Evolutionary conservation across 2,329 filamentous ascomycete genomes (phyloP).

Genomic region (Cladophialophora carrionii): DNA sequence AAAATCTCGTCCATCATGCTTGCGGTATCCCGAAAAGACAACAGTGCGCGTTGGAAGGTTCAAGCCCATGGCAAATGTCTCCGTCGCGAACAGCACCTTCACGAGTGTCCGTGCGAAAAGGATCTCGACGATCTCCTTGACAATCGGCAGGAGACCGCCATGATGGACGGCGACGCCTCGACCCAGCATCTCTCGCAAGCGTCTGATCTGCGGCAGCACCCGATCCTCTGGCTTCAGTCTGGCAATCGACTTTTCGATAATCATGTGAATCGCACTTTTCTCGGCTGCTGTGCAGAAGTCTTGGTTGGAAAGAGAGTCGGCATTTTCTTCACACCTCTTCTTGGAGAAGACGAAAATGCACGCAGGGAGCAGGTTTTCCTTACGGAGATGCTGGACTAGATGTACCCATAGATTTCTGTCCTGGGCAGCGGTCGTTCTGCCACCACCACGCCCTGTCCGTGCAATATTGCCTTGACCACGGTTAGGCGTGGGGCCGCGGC

Average conservation of each 20-base stretch:
- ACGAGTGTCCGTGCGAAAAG: constrained; percentile 92
- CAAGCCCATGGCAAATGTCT: constrained; percentile 98
- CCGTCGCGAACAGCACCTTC: constrained; percentile 95
- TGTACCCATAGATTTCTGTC: constrained; percentile 98
- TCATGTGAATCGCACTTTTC: constrained; percentile 97
- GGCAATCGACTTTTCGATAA: constrained; percentile 91
- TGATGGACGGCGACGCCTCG: constrained; percentile 96
- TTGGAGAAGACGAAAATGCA: constrained; percentile 99
- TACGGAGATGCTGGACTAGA: constrained; percentile 86
- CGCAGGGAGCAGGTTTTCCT: constrained; percentile 81
- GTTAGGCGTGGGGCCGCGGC: constrained; percentile 57
- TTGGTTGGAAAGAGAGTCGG: constrained; percentile 89
- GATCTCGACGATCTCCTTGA: constrained; percentile 97
- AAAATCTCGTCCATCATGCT: constrained; percentile 92
- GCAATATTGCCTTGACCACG: constrained; percentile 82
- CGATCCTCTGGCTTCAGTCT: constrained; percentile 89
- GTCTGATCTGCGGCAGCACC: constrained; percentile 85
- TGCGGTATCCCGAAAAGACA: constrained; percentile 94
- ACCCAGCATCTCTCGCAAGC: constrained; percentile 79
- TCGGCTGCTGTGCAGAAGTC: constrained; percentile 92
- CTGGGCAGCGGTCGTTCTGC: constrained; percentile 85
- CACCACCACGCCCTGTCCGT: constrained; percentile 79
- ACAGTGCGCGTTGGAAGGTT: constrained; percentile 95
- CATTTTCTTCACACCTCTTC: constrained; percentile 95
- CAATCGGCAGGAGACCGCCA: constrained; percentile 89